Base-by-base conservation (phyloP, 2,329 filamentous ascomycete genomes). In the Talaromyces pinophilus region DNA sequence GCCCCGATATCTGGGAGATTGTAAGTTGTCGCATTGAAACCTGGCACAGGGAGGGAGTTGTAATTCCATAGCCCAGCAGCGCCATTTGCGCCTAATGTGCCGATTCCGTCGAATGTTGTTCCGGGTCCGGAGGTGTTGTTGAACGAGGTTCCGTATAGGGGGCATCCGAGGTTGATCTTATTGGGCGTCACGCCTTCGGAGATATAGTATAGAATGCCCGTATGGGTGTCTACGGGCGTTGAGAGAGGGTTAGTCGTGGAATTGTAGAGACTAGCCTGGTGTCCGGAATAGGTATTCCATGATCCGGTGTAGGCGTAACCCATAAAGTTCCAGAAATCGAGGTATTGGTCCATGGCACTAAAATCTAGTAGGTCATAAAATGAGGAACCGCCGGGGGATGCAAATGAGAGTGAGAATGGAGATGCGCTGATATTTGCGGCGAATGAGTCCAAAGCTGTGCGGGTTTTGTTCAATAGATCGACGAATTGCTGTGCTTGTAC, bases 11-110 rank as follows among this genome's bases (percentile, higher is more conserved):
- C 57, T 28, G 38, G 63, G 19, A 65, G 35, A 28, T 65, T 57
- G 38, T 40, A 10, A 15, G 28, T 48, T 8, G 63, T 62, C n/a
- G 63, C 63, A 52, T 84, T 74, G 0, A 90, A 84, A 0, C 89
- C 90, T 0, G 85, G 79, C 0, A 88, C 83, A 0, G 94, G 94
- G 57, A 98, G 83, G 35, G 84, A 88, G 82, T 97, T 97, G 83
- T 90, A 97, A 77, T 98, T 0, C 93, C 94, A 0, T 87, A 85
- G 0, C 92, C 93, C 33, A 13, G 59, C 63, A 28, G 60, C 44
- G 5, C 63, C 57, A 19, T 42, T 28, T 28, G 59, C 38, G 30
- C 64, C 59, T 7, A 62, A 6, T 89, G 84, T 62, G 15, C 59
- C 64, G 19, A 62, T 7, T 8, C 64, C 59, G 4, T 66, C 48